Conservation (phyloP, 192 early-diverging fungal species). For the Coemansia sp. region DNA sequence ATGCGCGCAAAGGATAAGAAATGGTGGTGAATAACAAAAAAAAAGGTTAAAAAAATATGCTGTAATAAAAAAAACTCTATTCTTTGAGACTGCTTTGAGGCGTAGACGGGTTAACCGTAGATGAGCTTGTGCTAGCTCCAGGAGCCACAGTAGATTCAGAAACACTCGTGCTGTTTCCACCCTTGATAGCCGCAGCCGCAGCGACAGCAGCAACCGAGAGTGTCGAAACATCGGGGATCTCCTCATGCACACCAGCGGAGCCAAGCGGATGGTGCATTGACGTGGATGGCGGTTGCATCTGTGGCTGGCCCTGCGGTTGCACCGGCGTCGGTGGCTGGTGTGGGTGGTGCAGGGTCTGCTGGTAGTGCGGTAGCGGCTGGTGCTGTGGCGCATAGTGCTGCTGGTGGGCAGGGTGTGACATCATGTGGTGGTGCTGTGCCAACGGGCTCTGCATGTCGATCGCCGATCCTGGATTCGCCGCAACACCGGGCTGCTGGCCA, state of each 20-base stretch:
- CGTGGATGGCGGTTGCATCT: not conserved
- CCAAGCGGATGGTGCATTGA: not conserved
- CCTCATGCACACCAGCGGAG: not conserved
- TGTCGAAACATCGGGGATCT: conserved; percentile 1
- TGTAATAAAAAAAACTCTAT: not conserved
- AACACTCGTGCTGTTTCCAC: too few relatives aligned
- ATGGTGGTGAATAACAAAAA: conserved; percentile 1
- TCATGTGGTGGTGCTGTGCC: conserved; percentile 1
- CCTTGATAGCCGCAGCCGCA: conserved; percentile 9
- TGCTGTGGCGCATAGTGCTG: conserved; percentile 6
- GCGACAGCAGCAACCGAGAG: conserved; percentile 8
- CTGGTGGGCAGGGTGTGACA: conserved; percentile 1
- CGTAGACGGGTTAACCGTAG: conserved; percentile 14
- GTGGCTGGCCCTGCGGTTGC: conserved; percentile 2
- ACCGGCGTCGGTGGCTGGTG: not conserved
- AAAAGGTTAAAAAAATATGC: not conserved
- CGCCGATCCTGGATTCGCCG: conserved; percentile 3
- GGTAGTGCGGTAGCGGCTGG: not conserved
- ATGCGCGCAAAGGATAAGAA: too few relatives aligned
- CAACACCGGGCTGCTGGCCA: conserved; percentile 4
- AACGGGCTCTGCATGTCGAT: conserved; percentile 16
- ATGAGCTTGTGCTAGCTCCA: conserved; percentile 6
- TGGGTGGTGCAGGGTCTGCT: not conserved
- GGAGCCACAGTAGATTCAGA: not conserved
- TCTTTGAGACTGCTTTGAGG: conserved; percentile 23